Evolutionary conservation across 495 filamentous ascomycete genomes (phyloP).

Genomic region (Trichoderma orchidacearum): DNA sequence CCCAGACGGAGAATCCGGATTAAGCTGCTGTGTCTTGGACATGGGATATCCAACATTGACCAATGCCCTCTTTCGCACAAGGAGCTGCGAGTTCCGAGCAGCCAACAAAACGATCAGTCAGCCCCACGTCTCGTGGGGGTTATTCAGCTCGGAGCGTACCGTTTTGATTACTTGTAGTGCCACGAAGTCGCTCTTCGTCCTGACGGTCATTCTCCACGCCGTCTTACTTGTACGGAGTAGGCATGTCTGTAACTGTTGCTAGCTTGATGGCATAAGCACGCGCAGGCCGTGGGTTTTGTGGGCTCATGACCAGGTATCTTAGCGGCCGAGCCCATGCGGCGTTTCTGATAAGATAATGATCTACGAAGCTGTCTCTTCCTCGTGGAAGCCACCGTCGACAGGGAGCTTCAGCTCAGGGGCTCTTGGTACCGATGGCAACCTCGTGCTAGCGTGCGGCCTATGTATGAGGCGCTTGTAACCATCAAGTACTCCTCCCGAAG

Average conservation of each 20-base stretch:
- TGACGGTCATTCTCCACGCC: background rate
- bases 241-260: too few species aligned
- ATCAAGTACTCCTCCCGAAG: too few species aligned
- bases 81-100: background rate
- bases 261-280: background rate
- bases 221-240: too few species aligned
- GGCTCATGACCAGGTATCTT: too few species aligned
- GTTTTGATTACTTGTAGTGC: background rate
- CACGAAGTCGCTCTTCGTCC: too few species aligned
- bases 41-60: background rate
- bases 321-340: background rate
- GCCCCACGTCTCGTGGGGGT: background rate
- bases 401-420: background rate
- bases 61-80: background rate
- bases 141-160: background rate
- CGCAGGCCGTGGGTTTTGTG: too few species aligned
- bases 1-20: background rate
- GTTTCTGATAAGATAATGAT: conserved; percentile 1
- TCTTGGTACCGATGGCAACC: background rate
- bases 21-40: background rate
- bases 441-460: background rate
- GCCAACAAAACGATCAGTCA: background rate
- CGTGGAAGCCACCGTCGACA: background rate
- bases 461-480: too few species aligned
- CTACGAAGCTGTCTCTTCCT: background rate